Base-by-base conservation (phyloP, 2,329 filamentous ascomycete species). In the Cladosporium oxysporum region DNA sequence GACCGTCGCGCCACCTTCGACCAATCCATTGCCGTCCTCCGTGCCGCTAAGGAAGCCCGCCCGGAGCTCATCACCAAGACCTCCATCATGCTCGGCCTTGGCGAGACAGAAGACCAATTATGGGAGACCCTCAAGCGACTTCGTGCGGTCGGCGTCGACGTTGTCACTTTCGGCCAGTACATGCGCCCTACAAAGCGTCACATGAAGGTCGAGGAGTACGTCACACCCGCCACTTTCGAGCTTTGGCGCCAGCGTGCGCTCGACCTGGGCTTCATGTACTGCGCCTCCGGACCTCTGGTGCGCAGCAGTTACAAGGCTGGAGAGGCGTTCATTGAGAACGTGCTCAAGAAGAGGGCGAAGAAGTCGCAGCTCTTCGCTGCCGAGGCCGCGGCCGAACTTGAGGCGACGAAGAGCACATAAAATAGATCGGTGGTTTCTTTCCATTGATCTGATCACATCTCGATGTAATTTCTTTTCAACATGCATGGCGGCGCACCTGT, bases 161-260 rank as follows among this genome's bases (percentile, higher is more conserved):
- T 99, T 14, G 93, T 99, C 66, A 99, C 95, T 0, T 99, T 99
- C 72, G 95, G 95, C n/a, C 95, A 99, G 83, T 99, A 99, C 83
- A 99, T 99, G 95, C 91, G 94, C 12, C 95, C 95, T 1, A 99
- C 95, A 5, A 99, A 98, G 84, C 88, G 94, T 53, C 95, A 99
- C 79, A 94, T 99, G 87, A 90, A 96, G 79, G 95, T 99, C 35
- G 91, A 96, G 75, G 92, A 94, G 78, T 99, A 99, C 77, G 87
- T 99, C 57, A 94, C 93, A 0, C 95, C 95, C 0, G 91, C 91
- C 68, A 88, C 90, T 69, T 99, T 99, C 76, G 94, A 98, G 76
- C 82, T 91, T 74, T 99, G 95, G 95, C 87, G 91, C 67, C 87
- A 92, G 81, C 88, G 93, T 61, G 94, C 95, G 47, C 84, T 98